These are phyloP conservation scores for Trichoderma cornu-damae DNA, from an alignment of 2,329 filamentous ascomycete species.

Conservation along the genomic window DNA sequence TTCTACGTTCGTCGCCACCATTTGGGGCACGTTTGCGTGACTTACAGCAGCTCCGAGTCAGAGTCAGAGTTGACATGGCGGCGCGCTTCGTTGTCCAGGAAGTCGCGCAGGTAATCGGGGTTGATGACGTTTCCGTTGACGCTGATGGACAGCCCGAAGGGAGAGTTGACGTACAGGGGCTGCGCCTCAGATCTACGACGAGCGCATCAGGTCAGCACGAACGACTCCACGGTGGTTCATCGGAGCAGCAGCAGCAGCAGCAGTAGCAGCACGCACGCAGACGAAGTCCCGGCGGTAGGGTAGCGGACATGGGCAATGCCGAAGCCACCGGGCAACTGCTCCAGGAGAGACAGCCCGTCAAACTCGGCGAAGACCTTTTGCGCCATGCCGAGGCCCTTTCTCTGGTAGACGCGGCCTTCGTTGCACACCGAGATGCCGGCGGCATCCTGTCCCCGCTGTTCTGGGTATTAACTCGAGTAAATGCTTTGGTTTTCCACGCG, in stretches of 20 bases:
- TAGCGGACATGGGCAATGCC: slow-evolving; percentile 79
- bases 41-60: slow-evolving; percentile 59
- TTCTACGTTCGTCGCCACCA: too few species aligned
- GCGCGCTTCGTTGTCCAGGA: slow-evolving; percentile 72
- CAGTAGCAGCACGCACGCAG: slow-evolving; percentile 32
- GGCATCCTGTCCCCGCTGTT: slow-evolving; percentile 42
- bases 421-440: slow-evolving; percentile 73
- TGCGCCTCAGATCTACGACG: slow-evolving; percentile 71
- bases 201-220: slow-evolving; percentile 33
- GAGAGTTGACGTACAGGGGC: slow-evolving; percentile 82
- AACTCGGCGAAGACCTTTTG: slow-evolving; percentile 27
- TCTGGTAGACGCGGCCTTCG: slow-evolving; percentile 79
- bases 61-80: slow-evolving; percentile 88
- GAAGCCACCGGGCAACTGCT: slow-evolving; percentile 56
- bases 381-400: slow-evolving; percentile 84
- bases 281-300: slow-evolving; percentile 78
- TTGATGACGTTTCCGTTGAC: slow-evolving; percentile 90
- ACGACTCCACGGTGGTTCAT: not conserved
- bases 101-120: slow-evolving; percentile 61
- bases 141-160: slow-evolving; percentile 74
- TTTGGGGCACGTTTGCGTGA: too few species aligned
- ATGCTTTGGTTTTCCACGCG: too few species aligned
- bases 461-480: not conserved
- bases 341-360: slow-evolving; percentile 32
- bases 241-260: too few species aligned